Base-by-base conservation (phyloP, 805 yeast species). In the Maudiozyma bulderi region DNA sequence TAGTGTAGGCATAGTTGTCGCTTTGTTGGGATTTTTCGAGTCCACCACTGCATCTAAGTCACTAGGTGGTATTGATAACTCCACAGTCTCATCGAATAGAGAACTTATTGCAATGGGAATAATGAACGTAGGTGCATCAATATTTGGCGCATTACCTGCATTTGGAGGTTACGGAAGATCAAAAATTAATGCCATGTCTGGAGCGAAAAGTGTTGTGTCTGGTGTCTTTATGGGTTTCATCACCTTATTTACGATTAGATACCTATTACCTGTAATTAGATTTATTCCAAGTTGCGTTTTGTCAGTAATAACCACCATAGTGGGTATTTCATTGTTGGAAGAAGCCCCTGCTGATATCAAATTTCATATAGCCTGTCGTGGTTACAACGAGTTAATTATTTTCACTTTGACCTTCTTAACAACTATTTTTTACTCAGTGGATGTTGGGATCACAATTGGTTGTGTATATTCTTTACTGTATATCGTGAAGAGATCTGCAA, bases 101-200 rank as follows among this genome's bases (percentile, higher is more conserved):
- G 99, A 91, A 62, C 69, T 91, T 40, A 90, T 93, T 5, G 97
- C 97, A 0, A 70, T 91, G 32, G 98, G 99, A 1, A 67, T 77
- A 11, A 79, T 84, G 48, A 91, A 90, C 56, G 51, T 88, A 1
- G 67, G 75, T 0, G 81, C 82, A 0, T 76, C 87, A 3, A 20
- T 57, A 8, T 63, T 80, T 48, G 84, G 86, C 41, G 84, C 89
- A 0, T 69, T 91, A 13, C 97, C 99, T 0, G 80, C 95, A 0
- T 90, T 90, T 73, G 99, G 98, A 8, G 98, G 98, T 0, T 91
- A 90, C 61, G 98, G 96, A 1, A 76, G 98, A 58, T 84, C 95
- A 14, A 89, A 86, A 59, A 82, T 91, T 50, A 91, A 91, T 68
- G 84, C 90, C 1, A 70, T 88, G 46, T 80, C 89, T 11, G 96